Conservation (phyloP, 257 asterid species). For the Salvia miltiorrhiza region DNA sequence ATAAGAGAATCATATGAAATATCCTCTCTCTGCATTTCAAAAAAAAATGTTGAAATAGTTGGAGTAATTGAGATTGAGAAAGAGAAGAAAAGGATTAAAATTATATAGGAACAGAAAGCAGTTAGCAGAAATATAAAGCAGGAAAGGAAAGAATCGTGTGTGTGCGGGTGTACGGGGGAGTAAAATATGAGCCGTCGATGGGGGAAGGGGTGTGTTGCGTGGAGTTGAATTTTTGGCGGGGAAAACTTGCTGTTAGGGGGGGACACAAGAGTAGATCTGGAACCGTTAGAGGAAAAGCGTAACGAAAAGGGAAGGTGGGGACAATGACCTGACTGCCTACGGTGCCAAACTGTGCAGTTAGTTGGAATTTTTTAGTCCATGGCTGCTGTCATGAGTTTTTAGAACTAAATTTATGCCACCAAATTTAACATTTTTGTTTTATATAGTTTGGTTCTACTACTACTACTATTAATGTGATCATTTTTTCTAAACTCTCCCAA, state of each 20-base stretch:
- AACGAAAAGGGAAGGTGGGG: slow-evolving; percentile 35
- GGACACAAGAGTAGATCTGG: slow-evolving; percentile 20
- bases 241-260: slow-evolving; percentile 20
- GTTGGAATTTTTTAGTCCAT: slow-evolving; percentile 20
- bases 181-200: slow-evolving; percentile 15
- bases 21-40: slow-evolving; percentile 41
- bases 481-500: too few relatives aligned
- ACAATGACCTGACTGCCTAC: slow-evolving; percentile 24
- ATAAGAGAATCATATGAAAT: slow-evolving; percentile 20
- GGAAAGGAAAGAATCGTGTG: slow-evolving; percentile 9
- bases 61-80: slow-evolving; percentile 1
- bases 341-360: slow-evolving; percentile 26
- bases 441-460: too few relatives aligned
- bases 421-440: too few relatives aligned
- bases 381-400: neutral
- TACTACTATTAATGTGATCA: too few relatives aligned
- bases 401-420: too few relatives aligned
- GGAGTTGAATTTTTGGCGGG: slow-evolving; percentile 38
- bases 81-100: slow-evolving; percentile 4
- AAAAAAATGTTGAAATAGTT: neutral
- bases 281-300: slow-evolving; percentile 29
- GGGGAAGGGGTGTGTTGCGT: slow-evolving; percentile 19
- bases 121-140: slow-evolving; percentile 24
- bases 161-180: neutral
- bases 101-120: neutral